Conservation (phyloP, 176 grass and related monocot species). For the Microstegium vimineum region DNA sequence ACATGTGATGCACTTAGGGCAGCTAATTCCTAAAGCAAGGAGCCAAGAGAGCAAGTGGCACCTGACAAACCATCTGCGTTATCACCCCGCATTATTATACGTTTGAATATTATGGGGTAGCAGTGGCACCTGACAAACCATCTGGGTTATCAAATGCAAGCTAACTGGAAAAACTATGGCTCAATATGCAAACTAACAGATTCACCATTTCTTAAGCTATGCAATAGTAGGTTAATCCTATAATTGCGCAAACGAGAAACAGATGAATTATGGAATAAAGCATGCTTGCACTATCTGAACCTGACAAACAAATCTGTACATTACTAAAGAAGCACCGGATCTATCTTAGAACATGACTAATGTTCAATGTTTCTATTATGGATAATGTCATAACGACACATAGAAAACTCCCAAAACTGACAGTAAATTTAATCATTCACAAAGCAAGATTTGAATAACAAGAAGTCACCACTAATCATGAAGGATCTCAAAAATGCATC, state of each 20-base stretch:
- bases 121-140: neutral
- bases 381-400: neutral
- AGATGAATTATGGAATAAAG: neutral
- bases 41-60: too few species aligned
- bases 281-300: neutral
- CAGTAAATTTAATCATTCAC: too few species aligned
- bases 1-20: neutral
- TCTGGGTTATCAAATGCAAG: neutral
- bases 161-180: neutral
- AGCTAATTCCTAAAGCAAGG: too few species aligned
- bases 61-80: too few species aligned
- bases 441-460: neutral
- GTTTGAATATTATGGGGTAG: too few species aligned
- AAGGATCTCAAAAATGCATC: conserved; percentile 93
- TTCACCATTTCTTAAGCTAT: neutral
- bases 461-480: conserved; percentile 44
- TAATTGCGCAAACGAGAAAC: neutral
- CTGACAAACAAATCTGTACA: neutral
- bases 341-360: neutral
- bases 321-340: neutral
- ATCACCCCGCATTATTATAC: too few species aligned
- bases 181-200: neutral
- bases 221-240: neutral
- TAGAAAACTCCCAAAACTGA: too few species aligned
- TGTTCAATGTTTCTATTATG: conserved; percentile 4